phyloP scores from a whole-genome alignment of 1,139 yeast genomes.

The Suhomyces taliae region DNA sequence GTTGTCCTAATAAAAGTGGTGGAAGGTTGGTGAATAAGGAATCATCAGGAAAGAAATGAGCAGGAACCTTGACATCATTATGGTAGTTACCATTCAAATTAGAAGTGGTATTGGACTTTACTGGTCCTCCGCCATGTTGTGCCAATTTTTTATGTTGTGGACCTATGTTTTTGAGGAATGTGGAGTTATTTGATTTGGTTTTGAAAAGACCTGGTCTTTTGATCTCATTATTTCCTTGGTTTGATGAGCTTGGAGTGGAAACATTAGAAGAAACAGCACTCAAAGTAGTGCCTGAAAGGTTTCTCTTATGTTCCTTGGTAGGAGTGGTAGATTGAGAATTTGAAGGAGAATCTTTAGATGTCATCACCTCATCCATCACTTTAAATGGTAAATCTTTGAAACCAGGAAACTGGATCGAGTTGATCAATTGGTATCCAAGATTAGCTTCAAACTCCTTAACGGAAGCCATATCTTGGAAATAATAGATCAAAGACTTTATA shows the following conservation, averaged over 20 bases:
- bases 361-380: constrained; percentile 12
- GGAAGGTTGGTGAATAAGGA: constrained; percentile 38
- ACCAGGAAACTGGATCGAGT: constrained; percentile 59
- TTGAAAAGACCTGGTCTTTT: constrained; percentile 35
- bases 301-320: constrained; percentile 12
- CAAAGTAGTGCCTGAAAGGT: constrained; percentile 4
- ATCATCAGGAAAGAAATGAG: constrained; percentile 44
- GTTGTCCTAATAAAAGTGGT: constrained; percentile 39
- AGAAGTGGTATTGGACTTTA: not conserved
- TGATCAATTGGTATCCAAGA: constrained; percentile 61
- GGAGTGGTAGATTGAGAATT: constrained; percentile 12
- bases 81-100: not conserved
- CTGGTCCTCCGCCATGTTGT: not conserved
- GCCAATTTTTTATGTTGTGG: constrained; percentile 3
- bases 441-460: constrained; percentile 71
- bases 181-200: constrained; percentile 31
- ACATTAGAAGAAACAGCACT: constrained; percentile 2
- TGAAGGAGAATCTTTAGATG: constrained; percentile 5
- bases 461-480: constrained; percentile 60
- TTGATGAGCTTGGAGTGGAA: not conserved
- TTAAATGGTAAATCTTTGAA: constrained; percentile 36
- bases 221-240: constrained; percentile 5
- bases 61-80: constrained; percentile 40
- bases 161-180: constrained; percentile 16
- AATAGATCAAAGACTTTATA: constrained; percentile 59